Base-by-base conservation (phyloP, 129 eudicot genomes). In the Chrysanthemum lavandulifolium region DNA sequence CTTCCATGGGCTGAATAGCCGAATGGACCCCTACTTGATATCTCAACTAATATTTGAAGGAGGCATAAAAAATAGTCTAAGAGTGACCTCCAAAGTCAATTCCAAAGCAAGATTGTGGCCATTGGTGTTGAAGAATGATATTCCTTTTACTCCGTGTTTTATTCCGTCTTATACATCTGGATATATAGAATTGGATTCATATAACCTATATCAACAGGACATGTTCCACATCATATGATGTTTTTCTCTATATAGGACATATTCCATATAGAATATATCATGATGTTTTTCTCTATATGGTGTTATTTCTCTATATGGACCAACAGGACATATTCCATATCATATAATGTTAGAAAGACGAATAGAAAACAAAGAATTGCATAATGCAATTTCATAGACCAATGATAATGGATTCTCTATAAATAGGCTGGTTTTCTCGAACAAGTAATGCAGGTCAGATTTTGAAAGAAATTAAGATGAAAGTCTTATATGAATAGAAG, bases 401-500 rank as follows among this genome's bases (percentile, higher is more conserved):
- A 47, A 23, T 16, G 13, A 67, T 11, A 1, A 19, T 67, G 5
- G 10, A 47, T 57, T 13, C 13, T 63, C 74, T 71, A 71, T 71
- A 71, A 64, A 72, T 63, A 78, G 77, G 52, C 69, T 6, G 59
- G 56, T 45, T 54, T 18, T 0, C 67, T 15, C 0, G 36, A 72
- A 13, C 15, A 19, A 62, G 61, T 70, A 62, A 62, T 18, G 61
- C 73, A 69, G n/a, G 31, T 15, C 50, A 69, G 33, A 69, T 9
- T 10, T 69, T 52, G n/a, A 14, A 19, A 65, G 25, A 14, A 40
- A 33, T 33, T n/a, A 48, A 66, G 27, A 67, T 54, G 57, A 55
- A 29, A 67, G 66, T 66, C 79, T 74, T 74, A 21, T 72, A 65
- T 73, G 78, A 49, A 73, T 61, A 73, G 78, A 63, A 60, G 56